Evolutionary conservation across 441 rosid genomes (phyloP), one percentile per base, ranked within the genome.

Genomic region (Corymbia calophylla): DNA sequence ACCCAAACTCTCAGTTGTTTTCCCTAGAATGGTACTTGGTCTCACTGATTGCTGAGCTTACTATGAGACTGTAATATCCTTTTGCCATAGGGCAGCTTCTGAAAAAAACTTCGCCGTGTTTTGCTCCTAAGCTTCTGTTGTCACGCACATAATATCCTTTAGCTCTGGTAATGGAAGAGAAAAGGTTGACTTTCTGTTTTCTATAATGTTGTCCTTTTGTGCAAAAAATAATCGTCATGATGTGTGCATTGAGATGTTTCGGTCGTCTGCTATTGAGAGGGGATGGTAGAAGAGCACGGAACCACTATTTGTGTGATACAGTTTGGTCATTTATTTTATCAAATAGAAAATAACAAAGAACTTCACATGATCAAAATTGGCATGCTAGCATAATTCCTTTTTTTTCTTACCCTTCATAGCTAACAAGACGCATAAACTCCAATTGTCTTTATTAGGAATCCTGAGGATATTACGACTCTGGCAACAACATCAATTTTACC

Each of bases 401-500:
- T 39, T 73, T 2, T 39, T 21, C 1, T 3, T 70, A 19, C 16
- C 35, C 35, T 70, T 35, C 19, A 70, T 70, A 35, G 49, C 82
- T 73, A 73, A 73, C 49, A 39, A 73, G 11, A 19, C 1, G 1
- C 16, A 35, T 19, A 39, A 73, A 35, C 48, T 39, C 29, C 49
- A 73, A 35, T 73, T 62, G n/a, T 70, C 90, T 87, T 90, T 88
- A 89, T 27, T 94, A 98, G 99, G 92, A 64, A 97, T 92, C 90
- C 95, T 39, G 84, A 93, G 55, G 93, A 95, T 68, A 91, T 96
- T 90, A 94, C 96, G 23, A 94, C 97, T 23, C 86, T 94, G 93
- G 90, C 94, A 55, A 95, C 98, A 89, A 97, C 99, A 89, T 96
- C 95, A 56, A 89, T 98, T 91, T 89, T 95, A 90, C 97, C 97